These are phyloP conservation scores for Suillus placidus DNA, from an alignment of 768 basidiomycete species.

Conservation along the genomic window DNA sequence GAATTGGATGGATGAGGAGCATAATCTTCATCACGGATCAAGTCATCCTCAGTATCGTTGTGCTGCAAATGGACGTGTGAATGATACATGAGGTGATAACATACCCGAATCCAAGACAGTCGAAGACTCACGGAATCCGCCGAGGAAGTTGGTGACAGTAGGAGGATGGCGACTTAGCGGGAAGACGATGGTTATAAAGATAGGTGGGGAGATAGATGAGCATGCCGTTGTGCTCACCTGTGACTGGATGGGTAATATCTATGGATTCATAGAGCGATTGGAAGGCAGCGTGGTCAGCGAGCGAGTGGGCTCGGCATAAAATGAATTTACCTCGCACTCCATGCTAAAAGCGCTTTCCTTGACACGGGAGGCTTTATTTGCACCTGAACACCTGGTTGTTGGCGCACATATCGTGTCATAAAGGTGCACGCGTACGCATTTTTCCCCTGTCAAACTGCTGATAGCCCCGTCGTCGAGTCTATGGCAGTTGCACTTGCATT, in stretches of 20 bases:
- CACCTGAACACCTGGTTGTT: slow-evolving; percentile 25
- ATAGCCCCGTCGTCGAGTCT: slow-evolving; percentile 46
- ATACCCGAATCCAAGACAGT: too few relatives aligned
- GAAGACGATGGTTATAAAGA: too few relatives aligned
- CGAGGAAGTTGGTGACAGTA: too few relatives aligned
- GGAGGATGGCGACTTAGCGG: too few relatives aligned
- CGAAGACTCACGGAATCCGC: too few relatives aligned
- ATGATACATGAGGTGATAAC: too few relatives aligned
- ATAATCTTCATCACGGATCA: too few relatives aligned
- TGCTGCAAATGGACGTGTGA: too few relatives aligned
- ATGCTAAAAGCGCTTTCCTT: slow-evolving; percentile 49
- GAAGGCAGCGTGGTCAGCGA: slow-evolving; percentile 6
- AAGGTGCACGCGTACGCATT: slow-evolving; percentile 29
- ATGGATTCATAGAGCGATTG: slow-evolving; percentile 38
- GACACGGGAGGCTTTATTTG: slow-evolving; percentile 43
- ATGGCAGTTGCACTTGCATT: slow-evolving; percentile 32
- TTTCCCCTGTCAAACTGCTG: slow-evolving; percentile 44
- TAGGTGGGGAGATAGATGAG: slow-evolving; percentile 21
- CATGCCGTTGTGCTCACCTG: slow-evolving; percentile 28
- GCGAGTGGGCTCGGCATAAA: neutral
- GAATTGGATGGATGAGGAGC: too few relatives aligned
- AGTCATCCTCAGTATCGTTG: too few relatives aligned
- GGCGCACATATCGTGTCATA: neutral
- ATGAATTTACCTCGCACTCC: slow-evolving; percentile 43
- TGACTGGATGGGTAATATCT: slow-evolving; percentile 36